Base-by-base conservation (phyloP, 2,329 filamentous ascomycete species). In the Reticulascus tulasneorum region DNA sequence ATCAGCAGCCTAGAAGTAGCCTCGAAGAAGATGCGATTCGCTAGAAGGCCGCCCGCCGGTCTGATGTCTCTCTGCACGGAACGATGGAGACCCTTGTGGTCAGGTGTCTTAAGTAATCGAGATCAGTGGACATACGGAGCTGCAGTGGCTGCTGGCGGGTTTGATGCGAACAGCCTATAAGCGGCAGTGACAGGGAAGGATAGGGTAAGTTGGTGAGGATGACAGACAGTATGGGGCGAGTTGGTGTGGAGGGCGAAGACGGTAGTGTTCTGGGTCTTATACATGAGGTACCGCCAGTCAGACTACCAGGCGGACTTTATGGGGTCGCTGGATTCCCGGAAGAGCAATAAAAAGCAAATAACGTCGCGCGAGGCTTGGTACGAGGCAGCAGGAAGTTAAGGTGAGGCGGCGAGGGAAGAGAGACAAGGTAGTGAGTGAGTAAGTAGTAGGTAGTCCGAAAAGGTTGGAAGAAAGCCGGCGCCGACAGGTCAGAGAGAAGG, bases 1-100 rank as follows among this genome's bases (percentile, higher is more conserved):
- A 53, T 59, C 53, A 52, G 52, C 46, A 57, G 35, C 29, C 35
- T 30, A 29, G 40, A 33, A 37, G 40, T 31, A 29, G 41, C 35
- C 34, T 33, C 28, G 35, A 40, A 23, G 23, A 35, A 37, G 33
- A 45, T 44, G 43, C 40, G 43, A 45, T 45, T 45, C 43, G 43
- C 35, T 34, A 36, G 33, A 31, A 23, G 24, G 24, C 28, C 29
- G 26, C 30, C 38, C 33, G 34, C 23, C 29, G 40, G 39, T 26
- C 40, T 32, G 35, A 38, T 42, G 23, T 37, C 16, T 31, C 33
- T 37, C 35, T 29, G 34, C 21, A 31, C 25, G 27, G 19, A 15
- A 26, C 19, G 40, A 28, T 18, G 29, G 19, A 26, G 29, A 30
- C 23, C 24, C 9, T 17, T 17, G 9, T 9, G 9, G 15, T 15